Evolutionary conservation across 139 green algal species (phyloP).

Genomic region (Pseudopediastrum boryanum): DNA sequence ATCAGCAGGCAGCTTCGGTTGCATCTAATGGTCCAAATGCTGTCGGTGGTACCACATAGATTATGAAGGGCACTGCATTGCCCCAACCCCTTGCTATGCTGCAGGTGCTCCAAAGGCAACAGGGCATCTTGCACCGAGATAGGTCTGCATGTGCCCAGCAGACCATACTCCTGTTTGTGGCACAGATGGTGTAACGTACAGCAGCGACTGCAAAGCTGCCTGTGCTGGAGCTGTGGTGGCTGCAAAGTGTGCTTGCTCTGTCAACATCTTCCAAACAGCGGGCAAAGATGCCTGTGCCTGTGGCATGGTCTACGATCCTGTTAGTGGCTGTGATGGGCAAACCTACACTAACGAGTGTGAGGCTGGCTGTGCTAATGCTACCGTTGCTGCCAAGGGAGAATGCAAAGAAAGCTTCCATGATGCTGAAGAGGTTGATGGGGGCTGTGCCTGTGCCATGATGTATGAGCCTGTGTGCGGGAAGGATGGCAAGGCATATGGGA

Average conservation of each 20-base stretch:
- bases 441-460: conserved; percentile 19
- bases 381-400: conserved; percentile 17
- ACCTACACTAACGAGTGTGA: conserved; percentile 45
- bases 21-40: too few species aligned
- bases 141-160: too few species aligned
- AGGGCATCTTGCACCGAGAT: too few species aligned
- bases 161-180: conserved; percentile 42
- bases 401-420: conserved; percentile 8
- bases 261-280: background rate
- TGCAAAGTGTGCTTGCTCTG: background rate
- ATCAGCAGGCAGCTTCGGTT: too few species aligned
- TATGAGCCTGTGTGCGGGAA: conserved; percentile 36
- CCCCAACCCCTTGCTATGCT: too few species aligned
- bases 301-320: conserved; percentile 36
- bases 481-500: conserved; percentile 44
- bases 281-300: conserved; percentile 30
- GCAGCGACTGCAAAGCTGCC: conserved; percentile 26
- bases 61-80: too few species aligned
- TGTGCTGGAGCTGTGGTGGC: conserved; percentile 27
- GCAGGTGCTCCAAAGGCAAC: too few species aligned
- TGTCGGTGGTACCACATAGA: too few species aligned
- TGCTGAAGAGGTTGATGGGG: background rate
- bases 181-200: conserved; percentile 38
- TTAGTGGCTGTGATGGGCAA: conserved; percentile 44
- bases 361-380: conserved; percentile 25